Evolutionary conservation across 306 rosid species (phyloP), one percentile per base, ranked within the genome.

Genomic region (Trifolium repens): DNA sequence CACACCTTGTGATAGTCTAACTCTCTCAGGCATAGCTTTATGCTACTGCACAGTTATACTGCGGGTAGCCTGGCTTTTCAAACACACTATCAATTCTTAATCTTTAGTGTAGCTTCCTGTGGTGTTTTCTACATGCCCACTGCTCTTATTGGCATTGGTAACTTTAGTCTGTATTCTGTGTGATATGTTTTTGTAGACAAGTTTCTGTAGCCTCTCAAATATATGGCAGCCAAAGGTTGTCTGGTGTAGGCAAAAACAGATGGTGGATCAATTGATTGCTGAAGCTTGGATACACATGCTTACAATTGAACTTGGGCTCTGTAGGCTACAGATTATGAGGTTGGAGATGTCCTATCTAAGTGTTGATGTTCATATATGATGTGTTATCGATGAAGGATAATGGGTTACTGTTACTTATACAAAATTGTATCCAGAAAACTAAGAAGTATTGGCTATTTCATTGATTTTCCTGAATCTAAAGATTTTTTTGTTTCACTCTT

Each of bases 151-250:
- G 8, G 58, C 22, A 24, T 77, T 12, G 5, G 17, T 52, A 49
- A 59, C 72, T 52, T 24, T 7, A 13, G 11, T 22, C 11, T 77
- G 62, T 59, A n/a, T 43, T 67, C 17, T 72, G 72, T 78, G 9
- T 74, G 53, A 54, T 57, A 57, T 15, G 30, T 82, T 60, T 15
- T 54, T 54, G 63, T 80, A 87, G 96, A 76, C 88, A 87, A 77
- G 93, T 92, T 62, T 81, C 88, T 9, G 85, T 82, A 54, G 90
- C 96, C 73, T 80, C 91, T 80, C 91, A 84, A 87, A 86, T 50
- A 91, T 86, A 49, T 94, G 97, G 97, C 96, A 94, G 78, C 93
- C 93, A 3, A 74, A 76, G 71, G 70, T 81, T 65, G 74, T 76
- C 14, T 73, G 81, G 22, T 61, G 75, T 47, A 65, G 75, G 66